These are phyloP conservation scores for Aspergillus vadensis DNA, from an alignment of 2,329 filamentous ascomycete species.

Conservation along the genomic window DNA sequence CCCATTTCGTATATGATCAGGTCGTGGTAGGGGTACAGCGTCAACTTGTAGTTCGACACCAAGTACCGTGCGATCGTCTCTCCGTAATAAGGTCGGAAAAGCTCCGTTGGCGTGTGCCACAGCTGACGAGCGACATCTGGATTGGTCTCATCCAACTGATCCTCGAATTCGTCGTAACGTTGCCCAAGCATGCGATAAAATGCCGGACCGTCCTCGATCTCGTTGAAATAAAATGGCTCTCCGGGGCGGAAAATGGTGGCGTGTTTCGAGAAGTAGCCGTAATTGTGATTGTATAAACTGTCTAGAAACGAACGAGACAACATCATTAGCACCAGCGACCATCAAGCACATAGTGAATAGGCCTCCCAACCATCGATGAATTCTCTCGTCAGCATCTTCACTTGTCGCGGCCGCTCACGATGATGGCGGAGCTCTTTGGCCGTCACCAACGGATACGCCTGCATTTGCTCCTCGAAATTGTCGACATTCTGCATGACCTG, in stretches of 20 bases:
- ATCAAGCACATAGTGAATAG: not conserved
- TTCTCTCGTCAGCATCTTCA: constrained; percentile 97
- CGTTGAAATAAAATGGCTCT: constrained; percentile 84
- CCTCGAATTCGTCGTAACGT: constrained; percentile 88
- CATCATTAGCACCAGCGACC: not conserved
- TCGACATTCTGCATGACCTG: too few relatives aligned
- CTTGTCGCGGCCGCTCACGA: constrained; percentile 75
- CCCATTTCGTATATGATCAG: constrained; percentile 99
- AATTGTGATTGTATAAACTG: constrained; percentile 89
- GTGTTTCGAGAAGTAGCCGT: constrained; percentile 95
- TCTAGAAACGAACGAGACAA: constrained; percentile 55
- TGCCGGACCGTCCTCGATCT: constrained; percentile 77
- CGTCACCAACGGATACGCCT: constrained; percentile 80
- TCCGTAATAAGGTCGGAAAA: constrained; percentile 95
- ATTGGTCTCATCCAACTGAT: constrained; percentile 72
- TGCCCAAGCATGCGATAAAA: constrained; percentile 77
- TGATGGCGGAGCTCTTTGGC: constrained; percentile 73
- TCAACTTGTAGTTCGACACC: constrained; percentile 92
- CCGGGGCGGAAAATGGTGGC: constrained; percentile 94
- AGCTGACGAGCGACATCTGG: constrained; percentile 80
- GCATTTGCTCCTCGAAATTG: constrained; percentile 76
- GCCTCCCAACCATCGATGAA: constrained; percentile 80
- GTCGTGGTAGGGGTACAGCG: constrained; percentile 92
- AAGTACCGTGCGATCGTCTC: constrained; percentile 96
- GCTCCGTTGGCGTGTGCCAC: constrained; percentile 97